Evolutionary conservation across 768 basidiomycete species (phyloP).

Genomic region (Boletus sp.): DNA sequence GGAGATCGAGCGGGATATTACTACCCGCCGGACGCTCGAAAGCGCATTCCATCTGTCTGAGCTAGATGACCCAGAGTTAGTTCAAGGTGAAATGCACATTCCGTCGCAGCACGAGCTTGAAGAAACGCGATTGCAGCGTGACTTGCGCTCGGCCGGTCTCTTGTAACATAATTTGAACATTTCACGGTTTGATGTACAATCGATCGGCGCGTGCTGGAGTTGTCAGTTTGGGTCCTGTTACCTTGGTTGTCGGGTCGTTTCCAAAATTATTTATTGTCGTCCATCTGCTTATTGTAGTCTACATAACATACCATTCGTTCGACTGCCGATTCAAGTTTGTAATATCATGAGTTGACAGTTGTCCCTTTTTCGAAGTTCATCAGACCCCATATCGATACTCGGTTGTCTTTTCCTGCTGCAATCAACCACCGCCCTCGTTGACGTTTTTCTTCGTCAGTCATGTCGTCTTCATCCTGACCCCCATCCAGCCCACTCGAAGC

Average conservation of each 20-base stretch:
- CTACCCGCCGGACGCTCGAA: constrained; percentile 51
- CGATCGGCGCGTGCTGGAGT: background rate
- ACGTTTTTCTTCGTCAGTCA: constrained; percentile 42
- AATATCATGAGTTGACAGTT: background rate
- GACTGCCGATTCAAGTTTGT: background rate
- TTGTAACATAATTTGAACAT: constrained; percentile 30
- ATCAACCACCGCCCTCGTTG: constrained; percentile 61
- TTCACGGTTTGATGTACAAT: constrained; percentile 6
- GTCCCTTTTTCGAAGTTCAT: constrained; percentile 36
- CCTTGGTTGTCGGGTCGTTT: background rate
- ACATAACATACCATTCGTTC: constrained; percentile 6
- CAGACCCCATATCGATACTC: constrained; percentile 71
- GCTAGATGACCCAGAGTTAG: constrained; percentile 23
- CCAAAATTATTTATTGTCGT: constrained; percentile 13
- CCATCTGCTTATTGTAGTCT: constrained; percentile 19
- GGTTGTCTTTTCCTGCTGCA: constrained; percentile 62
- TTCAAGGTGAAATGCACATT: constrained; percentile 13
- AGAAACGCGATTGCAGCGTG: constrained; percentile 47
- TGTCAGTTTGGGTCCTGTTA: background rate
- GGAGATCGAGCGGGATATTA: constrained; percentile 50
- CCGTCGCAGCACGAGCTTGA: constrained; percentile 33
- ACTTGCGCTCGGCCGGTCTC: constrained; percentile 55
- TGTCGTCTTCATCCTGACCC: constrained; percentile 50
- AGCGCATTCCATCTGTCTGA: constrained; percentile 48
- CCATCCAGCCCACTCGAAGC: constrained; percentile 16